Evolutionary conservation across 2,329 filamentous ascomycete species (phyloP).

Genomic region (Neospermospora avenae): DNA sequence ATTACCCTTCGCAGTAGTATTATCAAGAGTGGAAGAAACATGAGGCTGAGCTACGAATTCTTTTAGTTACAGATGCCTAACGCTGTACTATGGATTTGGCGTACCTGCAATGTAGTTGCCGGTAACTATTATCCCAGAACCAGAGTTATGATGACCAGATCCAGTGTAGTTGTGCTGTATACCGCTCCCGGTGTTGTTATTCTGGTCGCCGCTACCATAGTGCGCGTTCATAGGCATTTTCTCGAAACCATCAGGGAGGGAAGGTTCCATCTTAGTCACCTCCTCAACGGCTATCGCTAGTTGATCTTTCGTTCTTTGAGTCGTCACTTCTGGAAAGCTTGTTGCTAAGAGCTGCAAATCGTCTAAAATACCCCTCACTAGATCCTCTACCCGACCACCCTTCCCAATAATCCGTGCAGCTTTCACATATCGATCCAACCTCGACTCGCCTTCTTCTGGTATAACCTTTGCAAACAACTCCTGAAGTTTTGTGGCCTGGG

Average conservation of each 20-base stretch:
- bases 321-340: slow-evolving; percentile 11
- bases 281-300: slow-evolving; percentile 17
- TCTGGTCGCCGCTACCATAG: slow-evolving; percentile 13
- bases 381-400: slow-evolving; percentile 14
- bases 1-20: slow-evolving; percentile 1
- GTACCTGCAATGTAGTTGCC: slow-evolving; percentile 10
- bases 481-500: slow-evolving; percentile 11
- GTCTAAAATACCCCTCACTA: slow-evolving; percentile 17
- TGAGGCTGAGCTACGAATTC: not conserved
- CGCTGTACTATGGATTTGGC: slow-evolving; percentile 3
- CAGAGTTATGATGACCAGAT: not conserved
- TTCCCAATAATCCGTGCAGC: slow-evolving; percentile 18
- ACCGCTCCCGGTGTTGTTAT: slow-evolving; percentile 10
- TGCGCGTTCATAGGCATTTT: slow-evolving; percentile 3
- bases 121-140: slow-evolving; percentile 8
- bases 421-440: slow-evolving; percentile 17
- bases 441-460: slow-evolving; percentile 10
- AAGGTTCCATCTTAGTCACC: slow-evolving; percentile 14
- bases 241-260: slow-evolving; percentile 13
- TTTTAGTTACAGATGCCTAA: slow-evolving; percentile 5
- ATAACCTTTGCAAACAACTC: slow-evolving; percentile 19
- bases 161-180: slow-evolving; percentile 9
- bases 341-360: slow-evolving; percentile 20
- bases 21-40: not conserved
- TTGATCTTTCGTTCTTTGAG: slow-evolving; percentile 12